These are phyloP conservation scores for Vachellia pachyceras DNA, from an alignment of 306 rosid genomes.

Conservation along the genomic window DNA sequence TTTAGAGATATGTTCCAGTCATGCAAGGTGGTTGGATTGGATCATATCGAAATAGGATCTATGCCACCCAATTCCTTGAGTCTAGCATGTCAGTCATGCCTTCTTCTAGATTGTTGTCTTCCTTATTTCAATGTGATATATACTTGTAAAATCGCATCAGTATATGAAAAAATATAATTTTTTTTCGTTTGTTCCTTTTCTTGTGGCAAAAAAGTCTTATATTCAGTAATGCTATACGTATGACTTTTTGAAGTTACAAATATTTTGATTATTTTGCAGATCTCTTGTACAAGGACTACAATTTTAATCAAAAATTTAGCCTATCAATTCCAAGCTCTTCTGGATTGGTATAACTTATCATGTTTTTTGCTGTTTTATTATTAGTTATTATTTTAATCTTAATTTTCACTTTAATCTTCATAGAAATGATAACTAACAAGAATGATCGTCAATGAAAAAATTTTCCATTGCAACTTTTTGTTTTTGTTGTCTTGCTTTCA, in stretches of 20 bases:
- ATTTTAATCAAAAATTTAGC: constrained; percentile 81
- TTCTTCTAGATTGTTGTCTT: constrained; percentile 9
- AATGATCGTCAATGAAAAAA: constrained; percentile 3
- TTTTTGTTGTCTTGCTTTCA: constrained; percentile 22
- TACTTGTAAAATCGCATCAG: constrained; percentile 1
- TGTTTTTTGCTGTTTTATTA: constrained; percentile 9
- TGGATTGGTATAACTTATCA: constrained; percentile 71
- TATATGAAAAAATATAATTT: background rate
- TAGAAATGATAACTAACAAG: background rate
- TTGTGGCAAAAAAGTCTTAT: background rate
- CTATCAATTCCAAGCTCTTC: constrained; percentile 65
- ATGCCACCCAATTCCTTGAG: background rate
- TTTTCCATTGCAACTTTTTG: background rate
- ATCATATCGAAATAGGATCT: background rate
- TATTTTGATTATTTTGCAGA: constrained; percentile 54
- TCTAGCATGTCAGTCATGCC: background rate
- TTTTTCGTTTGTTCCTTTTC: no score
- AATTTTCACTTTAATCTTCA: constrained; percentile 2
- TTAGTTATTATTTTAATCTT: constrained; percentile 3
- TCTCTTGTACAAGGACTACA: constrained; percentile 86
- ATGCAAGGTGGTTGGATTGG: background rate
- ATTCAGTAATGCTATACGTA: background rate
- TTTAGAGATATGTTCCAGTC: background rate
- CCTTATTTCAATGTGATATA: background rate
- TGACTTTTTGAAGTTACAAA: background rate